Evolutionary conservation across 805 yeast genomes (phyloP), one percentile per base, ranked within the genome.

Genomic region (Candida adriatica): DNA sequence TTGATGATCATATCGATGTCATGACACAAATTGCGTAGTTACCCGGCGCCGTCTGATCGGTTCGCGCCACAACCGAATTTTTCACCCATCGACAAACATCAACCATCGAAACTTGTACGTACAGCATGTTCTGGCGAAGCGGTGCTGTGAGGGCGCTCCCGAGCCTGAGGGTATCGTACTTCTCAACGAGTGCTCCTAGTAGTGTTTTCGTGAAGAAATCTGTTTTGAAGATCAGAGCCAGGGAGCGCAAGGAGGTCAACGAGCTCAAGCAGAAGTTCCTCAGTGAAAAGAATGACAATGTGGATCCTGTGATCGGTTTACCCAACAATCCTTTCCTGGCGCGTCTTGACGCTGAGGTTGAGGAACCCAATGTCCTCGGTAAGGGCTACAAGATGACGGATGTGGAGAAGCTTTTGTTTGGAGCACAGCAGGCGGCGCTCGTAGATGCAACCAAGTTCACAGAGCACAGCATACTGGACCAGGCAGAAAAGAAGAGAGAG

Each of bases 301-400:
- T 49, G 13, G 96, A 88, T 57, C 96, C 96, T 2, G 94, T 88
- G 5, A 66, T 87, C 33, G 96, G 96, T 8, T 68, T 66, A 34
- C 58, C 73, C 5, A 60, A 70, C 31, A 76, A 76, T 37, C 76
- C 82, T 7, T 87, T 88, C 48, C 59, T 87, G 27, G 57, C 59
- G 27, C 73, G 95, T 57, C 62, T 87, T 33, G 64, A 66, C 38
- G 73, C 84, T 21, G 80, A 79, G 41, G 57, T 80, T 27, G 64
- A 66, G 26, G 92, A 84, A 53, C 80, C 81, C 11, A 64, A 67
- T 35, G 75, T 73, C 31, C 64, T 83, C 51, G 68, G 81, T 11
- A 66, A 68, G 43, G 78, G 81, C 0, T 75, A 72, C 43, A 64
- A 70, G 23, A 56, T 71, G 30, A 62, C 59, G 20, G 88, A 85